These are phyloP conservation scores for Pontederia crassipes DNA, from an alignment of 176 grass and related monocot species.

Conservation along the genomic window DNA sequence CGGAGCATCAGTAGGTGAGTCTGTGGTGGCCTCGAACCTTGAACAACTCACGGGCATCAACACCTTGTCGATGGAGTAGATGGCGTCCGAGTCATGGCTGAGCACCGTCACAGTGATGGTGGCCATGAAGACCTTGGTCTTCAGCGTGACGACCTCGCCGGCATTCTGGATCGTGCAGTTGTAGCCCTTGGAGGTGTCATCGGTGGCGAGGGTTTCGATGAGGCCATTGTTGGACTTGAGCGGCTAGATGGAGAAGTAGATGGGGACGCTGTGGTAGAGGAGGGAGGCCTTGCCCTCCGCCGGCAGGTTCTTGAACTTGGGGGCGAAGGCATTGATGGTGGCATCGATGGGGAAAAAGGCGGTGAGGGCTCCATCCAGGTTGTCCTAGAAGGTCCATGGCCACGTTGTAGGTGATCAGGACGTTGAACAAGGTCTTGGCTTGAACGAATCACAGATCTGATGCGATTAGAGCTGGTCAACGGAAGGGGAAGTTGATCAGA, in stretches of 20 bases:
- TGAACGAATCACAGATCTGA: too few relatives aligned
- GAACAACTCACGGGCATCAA: conserved; percentile 1
- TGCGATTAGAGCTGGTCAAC: too few relatives aligned
- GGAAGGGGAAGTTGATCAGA: too few relatives aligned
- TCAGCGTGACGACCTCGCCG: conserved; percentile 1
- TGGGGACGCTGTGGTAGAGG: conserved; percentile 10
- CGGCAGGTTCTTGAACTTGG: conserved; percentile 19
- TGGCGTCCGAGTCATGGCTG: conserved; percentile 4
- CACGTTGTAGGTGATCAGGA: neutral
- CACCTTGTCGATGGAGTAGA: conserved; percentile 10
- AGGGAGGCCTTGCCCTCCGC: conserved; percentile 2
- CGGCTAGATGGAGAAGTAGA: conserved; percentile 9
- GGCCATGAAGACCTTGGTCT: conserved; percentile 2
- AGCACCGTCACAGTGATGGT: conserved; percentile 7
- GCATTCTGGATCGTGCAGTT: neutral
- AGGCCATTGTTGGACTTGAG: conserved; percentile 7
- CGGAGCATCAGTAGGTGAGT: neutral
- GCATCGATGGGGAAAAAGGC: conserved; percentile 12
- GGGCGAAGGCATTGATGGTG: conserved; percentile 8
- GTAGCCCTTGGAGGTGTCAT: conserved; percentile 1
- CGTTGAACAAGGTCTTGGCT: conserved; percentile 4
- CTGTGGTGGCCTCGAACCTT: neutral
- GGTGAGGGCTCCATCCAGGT: conserved; percentile 9
- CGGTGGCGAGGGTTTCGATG: conserved; percentile 14
- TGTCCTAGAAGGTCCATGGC: conserved; percentile 7